Base-by-base conservation (phyloP, 164 flowering plant genomes). In the Umbilicus rupestris region DNA sequence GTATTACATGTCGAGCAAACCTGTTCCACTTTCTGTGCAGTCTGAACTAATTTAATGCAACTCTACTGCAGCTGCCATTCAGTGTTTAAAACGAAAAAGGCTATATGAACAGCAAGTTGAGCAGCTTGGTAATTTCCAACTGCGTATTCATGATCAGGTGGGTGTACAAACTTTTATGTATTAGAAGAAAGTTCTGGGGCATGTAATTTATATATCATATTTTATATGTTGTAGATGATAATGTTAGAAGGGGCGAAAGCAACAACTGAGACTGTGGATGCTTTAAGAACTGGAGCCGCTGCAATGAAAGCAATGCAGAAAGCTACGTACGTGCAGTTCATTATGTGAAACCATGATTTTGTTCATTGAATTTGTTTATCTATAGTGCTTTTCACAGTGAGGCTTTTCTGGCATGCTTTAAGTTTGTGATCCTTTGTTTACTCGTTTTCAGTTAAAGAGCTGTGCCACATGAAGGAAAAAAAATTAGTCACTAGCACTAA, bases 191-290 rank as follows among this genome's bases (percentile, higher is more conserved):
- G 60, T 55, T 55, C 57, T 22, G 19, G 7, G 37, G 49, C 14
- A 58, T 59, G 22, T 33, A n/a, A 31, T 26, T 68, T 19, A 8
- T 71, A 7, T 67, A 7, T 29, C 42, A 12, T 58, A 49, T 73
- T 39, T 46, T 47, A 15, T n/a, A 58, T 67, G 8, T 17, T 64
- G 41, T 75, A 88, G 95, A 88, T 85, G 88, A 88, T 91, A 65
- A 74, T 87, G 89, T 69, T 86, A 68, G 91, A 88, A 78, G 91
- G 91, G 67, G 95, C 95, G 63, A 88, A 90, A 82, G 90, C 91
- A 44, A 87, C 96, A 20, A 83, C 89, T 6, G 93, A 87, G 74
- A 84, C 89, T 70, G 90, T 84, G 47, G 90, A 81, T 79, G 88
- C 91, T 33, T 76, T 87, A 72, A 77, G 93, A 74, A 79, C 78